Evolutionary conservation across 805 yeast species (phyloP).

Genomic region (Candida chilensis): DNA sequence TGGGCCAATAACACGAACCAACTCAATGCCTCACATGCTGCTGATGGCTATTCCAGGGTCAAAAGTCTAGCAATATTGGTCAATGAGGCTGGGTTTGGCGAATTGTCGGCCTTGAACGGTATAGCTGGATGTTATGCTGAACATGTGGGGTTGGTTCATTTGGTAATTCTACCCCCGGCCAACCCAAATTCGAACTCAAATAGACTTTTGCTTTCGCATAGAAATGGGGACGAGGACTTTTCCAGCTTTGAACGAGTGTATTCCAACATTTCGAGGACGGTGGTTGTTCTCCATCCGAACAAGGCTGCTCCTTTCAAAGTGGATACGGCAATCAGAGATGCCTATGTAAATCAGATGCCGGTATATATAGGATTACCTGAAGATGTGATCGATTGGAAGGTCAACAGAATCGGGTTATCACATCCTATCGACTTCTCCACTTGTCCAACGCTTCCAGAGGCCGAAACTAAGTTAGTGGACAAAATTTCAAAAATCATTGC

Average conservation of each 20-base stretch:
- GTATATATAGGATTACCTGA: constrained; percentile 8
- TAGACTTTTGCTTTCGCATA: constrained; percentile 19
- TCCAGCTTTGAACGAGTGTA: constrained; percentile 7
- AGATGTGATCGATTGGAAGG: constrained; percentile 7
- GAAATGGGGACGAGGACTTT: constrained; percentile 10
- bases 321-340: constrained; percentile 8
- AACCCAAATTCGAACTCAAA: too few relatives aligned
- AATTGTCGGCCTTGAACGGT: constrained; percentile 24
- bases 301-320: constrained; percentile 6
- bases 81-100: constrained; percentile 25
- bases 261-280: constrained; percentile 5
- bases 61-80: constrained; percentile 18
- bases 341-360: constrained; percentile 9
- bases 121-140: constrained; percentile 24
- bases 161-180: constrained; percentile 23
- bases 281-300: constrained; percentile 6
- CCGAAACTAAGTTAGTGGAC: constrained; percentile 7
- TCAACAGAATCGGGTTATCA: constrained; percentile 5
- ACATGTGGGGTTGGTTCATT: constrained; percentile 23
- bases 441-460: constrained; percentile 6
- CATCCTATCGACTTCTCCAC: constrained; percentile 6
- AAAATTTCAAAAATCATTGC: constrained; percentile 3
- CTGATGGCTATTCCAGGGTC: constrained; percentile 15
- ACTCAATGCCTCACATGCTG: constrained; percentile 17
- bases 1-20: constrained; percentile 28